Evolutionary conservation across 352 stramenopile species (phyloP).

Genomic region (Globisporangium spiculum): DNA sequence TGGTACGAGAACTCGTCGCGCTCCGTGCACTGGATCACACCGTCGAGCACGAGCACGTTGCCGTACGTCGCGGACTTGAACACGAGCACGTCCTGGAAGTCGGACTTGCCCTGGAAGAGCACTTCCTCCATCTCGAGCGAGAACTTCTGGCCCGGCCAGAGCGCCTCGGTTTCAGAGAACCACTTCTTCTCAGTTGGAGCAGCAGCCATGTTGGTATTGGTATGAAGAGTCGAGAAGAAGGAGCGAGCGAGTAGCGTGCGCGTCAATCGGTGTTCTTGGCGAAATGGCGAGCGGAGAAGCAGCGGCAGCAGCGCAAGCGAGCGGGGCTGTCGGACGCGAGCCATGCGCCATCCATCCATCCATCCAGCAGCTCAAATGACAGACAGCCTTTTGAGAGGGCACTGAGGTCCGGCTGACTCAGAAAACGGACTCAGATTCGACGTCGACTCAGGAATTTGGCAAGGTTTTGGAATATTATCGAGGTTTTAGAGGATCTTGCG

Average conservation of each 20-base stretch:
- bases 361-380: not conserved
- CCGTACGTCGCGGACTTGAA: conserved; percentile 98
- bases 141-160: conserved; percentile 93
- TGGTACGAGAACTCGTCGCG: conserved; percentile 99
- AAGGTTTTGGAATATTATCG: not conserved
- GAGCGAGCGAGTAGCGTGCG: not conserved
- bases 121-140: conserved; percentile 93
- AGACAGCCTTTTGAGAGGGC: not conserved
- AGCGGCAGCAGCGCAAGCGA: not conserved
- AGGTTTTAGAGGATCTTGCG: not conserved
- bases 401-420: conserved; percentile 3
- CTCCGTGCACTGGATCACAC: conserved; percentile 98
- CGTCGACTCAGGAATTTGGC: not conserved
- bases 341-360: conserved; percentile 20
- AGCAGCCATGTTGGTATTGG: conserved; percentile 31
- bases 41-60: conserved; percentile 98
- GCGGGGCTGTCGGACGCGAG: conserved; percentile 6
- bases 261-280: conserved; percentile 6
- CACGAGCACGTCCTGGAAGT: conserved; percentile 98
- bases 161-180: conserved; percentile 95
- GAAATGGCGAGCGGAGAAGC: conserved; percentile 10
- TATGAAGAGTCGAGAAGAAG: not conserved
- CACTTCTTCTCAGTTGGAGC: conserved; percentile 65
- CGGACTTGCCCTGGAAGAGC: conserved; percentile 95
- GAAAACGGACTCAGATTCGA: conserved; percentile 10